Evolutionary conservation across 495 filamentous ascomycete genomes (phyloP).

Genomic region (Aspergillus kassunensis): DNA sequence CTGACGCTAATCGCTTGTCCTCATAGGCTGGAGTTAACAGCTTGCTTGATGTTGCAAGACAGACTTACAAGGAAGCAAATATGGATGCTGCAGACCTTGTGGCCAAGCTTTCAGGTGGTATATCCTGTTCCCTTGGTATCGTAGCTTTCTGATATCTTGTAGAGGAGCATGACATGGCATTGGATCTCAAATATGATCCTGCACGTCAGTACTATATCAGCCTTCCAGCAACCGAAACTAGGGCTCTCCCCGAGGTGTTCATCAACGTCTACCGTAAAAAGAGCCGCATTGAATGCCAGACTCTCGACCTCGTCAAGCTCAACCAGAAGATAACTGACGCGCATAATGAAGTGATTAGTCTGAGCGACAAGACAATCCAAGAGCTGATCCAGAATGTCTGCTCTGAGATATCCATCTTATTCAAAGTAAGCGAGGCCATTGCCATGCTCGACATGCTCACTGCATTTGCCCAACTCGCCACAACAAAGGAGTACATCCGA

Average conservation of each 20-base stretch:
- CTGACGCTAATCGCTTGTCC: neutral
- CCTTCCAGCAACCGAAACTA: slow-evolving; percentile 57
- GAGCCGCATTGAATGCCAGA: slow-evolving; percentile 77
- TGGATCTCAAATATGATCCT: slow-evolving; percentile 72
- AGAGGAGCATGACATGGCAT: slow-evolving; percentile 56
- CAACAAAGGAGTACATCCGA: slow-evolving; percentile 71
- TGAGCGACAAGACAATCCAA: slow-evolving; percentile 66
- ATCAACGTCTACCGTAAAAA: slow-evolving; percentile 74
- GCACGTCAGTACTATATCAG: slow-evolving; percentile 76
- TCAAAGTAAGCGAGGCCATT: slow-evolving; percentile 77
- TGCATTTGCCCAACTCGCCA: slow-evolving; percentile 75
- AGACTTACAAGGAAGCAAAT: slow-evolving; percentile 80
- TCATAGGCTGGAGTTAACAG: slow-evolving; percentile 75
- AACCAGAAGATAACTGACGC: slow-evolving; percentile 74
- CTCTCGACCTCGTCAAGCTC: slow-evolving; percentile 72
- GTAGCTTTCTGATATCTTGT: slow-evolving; percentile 20
- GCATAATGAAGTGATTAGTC: slow-evolving; percentile 72
- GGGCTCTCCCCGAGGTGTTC: slow-evolving; percentile 66
- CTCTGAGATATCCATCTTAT: slow-evolving; percentile 63
- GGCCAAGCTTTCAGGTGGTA: slow-evolving; percentile 54
- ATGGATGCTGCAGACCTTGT: slow-evolving; percentile 71
- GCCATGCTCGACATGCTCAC: slow-evolving; percentile 91
- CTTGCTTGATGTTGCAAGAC: slow-evolving; percentile 80
- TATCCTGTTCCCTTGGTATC: neutral
- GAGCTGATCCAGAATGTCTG: slow-evolving; percentile 65